These are phyloP conservation scores for Annulohypoxylon maeteangense DNA, from an alignment of 495 filamentous ascomycete genomes.

Conservation along the genomic window DNA sequence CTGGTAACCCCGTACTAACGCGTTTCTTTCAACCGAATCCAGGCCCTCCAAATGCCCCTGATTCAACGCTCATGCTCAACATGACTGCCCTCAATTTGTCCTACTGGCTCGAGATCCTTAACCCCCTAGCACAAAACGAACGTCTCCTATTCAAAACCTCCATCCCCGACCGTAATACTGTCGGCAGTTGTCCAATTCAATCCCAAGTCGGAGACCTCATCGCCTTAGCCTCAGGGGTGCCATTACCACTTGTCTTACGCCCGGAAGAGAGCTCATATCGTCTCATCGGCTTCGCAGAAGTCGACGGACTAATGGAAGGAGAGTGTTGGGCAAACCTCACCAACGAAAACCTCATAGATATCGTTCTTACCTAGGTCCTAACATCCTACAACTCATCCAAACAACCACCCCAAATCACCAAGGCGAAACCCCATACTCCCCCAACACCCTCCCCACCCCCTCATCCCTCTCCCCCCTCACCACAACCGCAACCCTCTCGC, in stretches of 20 bases:
- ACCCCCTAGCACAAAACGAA: background rate
- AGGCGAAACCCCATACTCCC: conserved; percentile 44
- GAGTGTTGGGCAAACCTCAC: background rate
- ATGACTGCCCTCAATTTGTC: background rate
- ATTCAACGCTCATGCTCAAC: background rate
- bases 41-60: background rate
- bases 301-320: conserved; percentile 18
- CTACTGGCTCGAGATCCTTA: conserved; percentile 7
- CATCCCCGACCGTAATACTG: background rate
- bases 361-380: background rate
- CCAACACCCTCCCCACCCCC: conserved; percentile 45
- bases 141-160: conserved; percentile 1
- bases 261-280: conserved; percentile 7
- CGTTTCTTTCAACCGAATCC: background rate
- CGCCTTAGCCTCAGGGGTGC: conserved; percentile 1
- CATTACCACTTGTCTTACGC: conserved; percentile 14
- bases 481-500: conserved; percentile 42
- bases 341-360: background rate
- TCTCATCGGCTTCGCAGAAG: conserved; percentile 10
- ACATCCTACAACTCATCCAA: no score
- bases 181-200: background rate
- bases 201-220: conserved; percentile 7
- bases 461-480: conserved; percentile 48
- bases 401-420: background rate
- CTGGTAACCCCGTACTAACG: conserved; percentile 1